Percentiles rank a stretch among this genome's conserved stretches.
Evolutionary conservation across 2,329 filamentous ascomycete genomes (phyloP).

Genomic region (Alternaria atra): DNA sequence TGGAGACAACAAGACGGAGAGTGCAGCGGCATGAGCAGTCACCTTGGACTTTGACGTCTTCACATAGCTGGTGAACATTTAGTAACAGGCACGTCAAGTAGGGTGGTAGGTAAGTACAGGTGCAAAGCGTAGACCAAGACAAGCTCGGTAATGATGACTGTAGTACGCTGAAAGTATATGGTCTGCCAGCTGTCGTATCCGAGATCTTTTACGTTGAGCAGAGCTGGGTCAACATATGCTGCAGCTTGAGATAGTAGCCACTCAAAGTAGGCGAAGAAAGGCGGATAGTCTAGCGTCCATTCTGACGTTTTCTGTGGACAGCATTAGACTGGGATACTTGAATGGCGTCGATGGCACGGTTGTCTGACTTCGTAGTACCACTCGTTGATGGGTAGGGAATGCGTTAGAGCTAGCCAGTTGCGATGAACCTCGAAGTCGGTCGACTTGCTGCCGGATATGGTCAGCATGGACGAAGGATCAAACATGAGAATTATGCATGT

Average conservation of each 20-base stretch:
- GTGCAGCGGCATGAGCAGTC: constrained; percentile 82
- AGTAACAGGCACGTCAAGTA: constrained; percentile 14
- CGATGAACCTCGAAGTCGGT: constrained; percentile 99
- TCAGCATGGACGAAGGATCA: constrained; percentile 30
- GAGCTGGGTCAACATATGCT: constrained; percentile 76
- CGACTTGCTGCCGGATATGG: constrained; percentile 75
- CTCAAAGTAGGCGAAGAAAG: constrained; percentile 98
- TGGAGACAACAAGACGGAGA: constrained; percentile 90
- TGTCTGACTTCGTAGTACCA: constrained; percentile 86
- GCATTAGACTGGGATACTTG: constrained; percentile 20
- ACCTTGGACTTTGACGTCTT: constrained; percentile 77
- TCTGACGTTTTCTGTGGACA: constrained; percentile 79
- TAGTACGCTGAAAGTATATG: constrained; percentile 89
- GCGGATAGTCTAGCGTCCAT: constrained; percentile 99
- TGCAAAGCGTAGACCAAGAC: constrained; percentile 84
- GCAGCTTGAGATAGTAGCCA: constrained; percentile 88
- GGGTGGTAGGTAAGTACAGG: constrained; percentile 59
- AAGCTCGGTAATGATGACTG: constrained; percentile 85
- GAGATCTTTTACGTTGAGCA: constrained; percentile 83
- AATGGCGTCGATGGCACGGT: background rate
- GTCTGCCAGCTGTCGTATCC: constrained; percentile 93
- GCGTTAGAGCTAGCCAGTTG: constrained; percentile 97
- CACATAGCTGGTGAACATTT: constrained; percentile 68
- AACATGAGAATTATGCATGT: constrained; percentile 11
- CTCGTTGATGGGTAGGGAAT: constrained; percentile 83